These are phyloP conservation scores for Dendrostoma leiphaemia DNA, from an alignment of 2,329 filamentous ascomycete genomes.

Conservation along the genomic window DNA sequence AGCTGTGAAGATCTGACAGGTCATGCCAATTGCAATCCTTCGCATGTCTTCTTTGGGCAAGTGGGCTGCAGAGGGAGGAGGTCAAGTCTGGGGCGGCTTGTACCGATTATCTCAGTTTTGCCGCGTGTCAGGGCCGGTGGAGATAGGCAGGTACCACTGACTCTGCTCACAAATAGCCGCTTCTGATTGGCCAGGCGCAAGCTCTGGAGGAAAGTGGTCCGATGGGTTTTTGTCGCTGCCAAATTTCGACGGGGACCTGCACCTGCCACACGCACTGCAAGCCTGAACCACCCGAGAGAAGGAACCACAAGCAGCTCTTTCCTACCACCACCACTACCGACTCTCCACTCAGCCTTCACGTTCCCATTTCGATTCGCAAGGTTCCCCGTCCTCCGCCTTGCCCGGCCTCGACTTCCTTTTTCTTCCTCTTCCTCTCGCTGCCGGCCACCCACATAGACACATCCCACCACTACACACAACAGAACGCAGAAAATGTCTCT, in stretches of 20 bases:
- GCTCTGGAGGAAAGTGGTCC: constrained; percentile 3
- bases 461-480: not conserved
- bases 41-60: not conserved
- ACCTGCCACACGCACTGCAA: too few relatives aligned
- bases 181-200: not conserved
- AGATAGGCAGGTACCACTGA: constrained; percentile 1
- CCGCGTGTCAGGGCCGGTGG: constrained; percentile 1
- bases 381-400: constrained; percentile 24
- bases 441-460: constrained; percentile 42
- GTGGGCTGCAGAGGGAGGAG: not conserved
- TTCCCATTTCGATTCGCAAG: constrained; percentile 23
- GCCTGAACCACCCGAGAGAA: not conserved
- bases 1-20: not conserved
- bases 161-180: constrained; percentile 1
- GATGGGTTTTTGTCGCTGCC: not conserved
- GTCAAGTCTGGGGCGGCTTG: not conserved
- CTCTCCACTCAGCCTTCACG: constrained; percentile 14
- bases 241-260: not conserved
- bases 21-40: not conserved
- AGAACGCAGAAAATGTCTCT: constrained; percentile 32
- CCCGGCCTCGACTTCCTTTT: constrained; percentile 13
- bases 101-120: not conserved
- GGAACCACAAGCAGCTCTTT: constrained; percentile 1
- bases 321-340: constrained; percentile 8
- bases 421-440: constrained; percentile 48